A percentile compares a stretch with the other conserved stretches of the same genome.
phyloP scores from a whole-genome alignment of 1,284 basidiomycete species.

The Marasmius sp. region DNA sequence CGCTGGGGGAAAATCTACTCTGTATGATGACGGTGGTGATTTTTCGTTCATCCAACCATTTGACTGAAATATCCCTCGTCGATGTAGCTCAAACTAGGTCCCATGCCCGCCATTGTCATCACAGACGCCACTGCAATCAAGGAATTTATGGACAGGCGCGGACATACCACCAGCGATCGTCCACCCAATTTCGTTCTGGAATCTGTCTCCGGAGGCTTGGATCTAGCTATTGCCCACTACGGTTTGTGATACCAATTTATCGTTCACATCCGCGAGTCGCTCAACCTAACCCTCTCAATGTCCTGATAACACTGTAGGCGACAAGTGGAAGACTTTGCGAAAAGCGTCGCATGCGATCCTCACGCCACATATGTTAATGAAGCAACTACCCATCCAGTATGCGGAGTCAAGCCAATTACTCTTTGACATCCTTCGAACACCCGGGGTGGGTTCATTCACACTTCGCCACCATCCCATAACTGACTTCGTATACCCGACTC shows the following conservation, averaged over 20 bases:
- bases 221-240: slow-evolving; percentile 13
- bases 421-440: slow-evolving; percentile 28
- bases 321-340: slow-evolving; percentile 26
- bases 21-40: neutral
- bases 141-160: slow-evolving; percentile 16
- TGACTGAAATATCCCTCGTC: neutral
- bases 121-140: slow-evolving; percentile 13
- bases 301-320: slow-evolving; percentile 12
- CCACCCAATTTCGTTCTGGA: slow-evolving; percentile 12
- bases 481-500: neutral
- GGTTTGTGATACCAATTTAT: neutral
- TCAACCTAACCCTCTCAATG: neutral
- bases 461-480: neutral
- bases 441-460: slow-evolving; percentile 16
- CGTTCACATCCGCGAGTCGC: neutral
- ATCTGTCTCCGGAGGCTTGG: slow-evolving; percentile 14
- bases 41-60: neutral
- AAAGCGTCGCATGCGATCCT: slow-evolving; percentile 26
- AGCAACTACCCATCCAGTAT: slow-evolving; percentile 25
- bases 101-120: slow-evolving; percentile 13
- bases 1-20: slow-evolving; percentile 17
- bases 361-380: slow-evolving; percentile 23
- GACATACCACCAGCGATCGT: slow-evolving; percentile 11
- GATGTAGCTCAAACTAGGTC: slow-evolving; percentile 12
- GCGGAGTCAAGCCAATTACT: slow-evolving; percentile 32